These are phyloP conservation scores for Coelastrella sp. DNA, from an alignment of 139 green algal genomes.

Conservation along the genomic window DNA sequence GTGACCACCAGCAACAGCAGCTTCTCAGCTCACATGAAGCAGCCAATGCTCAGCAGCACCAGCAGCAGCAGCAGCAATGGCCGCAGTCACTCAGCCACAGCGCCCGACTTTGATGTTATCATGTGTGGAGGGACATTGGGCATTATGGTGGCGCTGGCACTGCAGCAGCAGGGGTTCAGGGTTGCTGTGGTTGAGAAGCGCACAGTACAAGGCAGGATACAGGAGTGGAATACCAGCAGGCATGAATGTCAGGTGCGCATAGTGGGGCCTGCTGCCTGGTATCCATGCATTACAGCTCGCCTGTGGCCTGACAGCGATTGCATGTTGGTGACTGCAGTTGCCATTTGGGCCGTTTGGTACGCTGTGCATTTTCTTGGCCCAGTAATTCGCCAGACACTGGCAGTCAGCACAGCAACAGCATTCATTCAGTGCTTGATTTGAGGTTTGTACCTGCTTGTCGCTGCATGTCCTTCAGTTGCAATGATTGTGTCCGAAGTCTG, in stretches of 20 bases:
- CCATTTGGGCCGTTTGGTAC: too few relatives aligned
- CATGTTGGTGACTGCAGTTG: too few relatives aligned
- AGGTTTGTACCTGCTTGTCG: too few relatives aligned
- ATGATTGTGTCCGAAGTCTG: too few relatives aligned
- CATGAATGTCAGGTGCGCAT: conserved; percentile 69
- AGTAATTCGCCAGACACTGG: too few relatives aligned
- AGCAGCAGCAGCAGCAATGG: conserved; percentile 4
- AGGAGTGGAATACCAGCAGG: conserved; percentile 89
- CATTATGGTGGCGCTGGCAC: conserved; percentile 81
- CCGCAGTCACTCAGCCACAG: not conserved
- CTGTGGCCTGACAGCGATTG: too few relatives aligned
- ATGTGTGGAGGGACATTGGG: conserved; percentile 92
- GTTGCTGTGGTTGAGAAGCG: conserved; percentile 79
- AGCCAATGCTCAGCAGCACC: not conserved
- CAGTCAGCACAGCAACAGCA: too few relatives aligned
- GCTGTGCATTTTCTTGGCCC: too few relatives aligned
- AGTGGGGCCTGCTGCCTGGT: not conserved
- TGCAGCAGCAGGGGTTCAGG: conserved; percentile 74
- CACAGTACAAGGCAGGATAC: conserved; percentile 60
- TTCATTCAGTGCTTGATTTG: too few relatives aligned
- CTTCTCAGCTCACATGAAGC: not conserved
- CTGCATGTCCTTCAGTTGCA: too few relatives aligned
- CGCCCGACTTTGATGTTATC: conserved; percentile 80
- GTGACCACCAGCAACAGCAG: conserved; percentile 31
- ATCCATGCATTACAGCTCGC: not conserved